Evolutionary conservation across 1,284 basidiomycete genomes (phyloP).

Genomic region (Coriolopsis trogii): DNA sequence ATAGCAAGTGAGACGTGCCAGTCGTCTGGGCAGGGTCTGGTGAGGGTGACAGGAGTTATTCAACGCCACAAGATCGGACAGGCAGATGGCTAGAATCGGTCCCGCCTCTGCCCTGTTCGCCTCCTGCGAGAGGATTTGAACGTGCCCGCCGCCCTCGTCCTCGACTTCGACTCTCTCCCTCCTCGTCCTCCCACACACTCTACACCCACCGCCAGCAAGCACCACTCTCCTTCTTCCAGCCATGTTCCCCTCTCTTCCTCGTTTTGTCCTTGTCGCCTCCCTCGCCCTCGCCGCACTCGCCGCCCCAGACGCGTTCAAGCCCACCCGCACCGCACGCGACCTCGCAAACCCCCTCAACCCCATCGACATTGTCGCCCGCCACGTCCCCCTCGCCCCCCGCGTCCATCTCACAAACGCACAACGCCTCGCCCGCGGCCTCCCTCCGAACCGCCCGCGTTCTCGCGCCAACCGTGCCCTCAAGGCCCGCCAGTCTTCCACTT

Average conservation of each 20-base stretch:
- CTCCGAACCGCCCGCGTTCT: slow-evolving; percentile 25
- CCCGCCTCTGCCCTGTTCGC: too few relatives aligned
- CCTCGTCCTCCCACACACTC: slow-evolving; percentile 1
- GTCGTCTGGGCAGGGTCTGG: too few relatives aligned
- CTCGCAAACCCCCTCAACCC: slow-evolving; percentile 8
- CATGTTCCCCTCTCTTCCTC: slow-evolving; percentile 47
- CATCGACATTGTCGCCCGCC: slow-evolving; percentile 1
- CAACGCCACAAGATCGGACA: too few relatives aligned
- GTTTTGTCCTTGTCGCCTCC: slow-evolving; percentile 27
- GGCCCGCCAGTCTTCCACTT: slow-evolving; percentile 20
- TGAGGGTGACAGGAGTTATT: too few relatives aligned
- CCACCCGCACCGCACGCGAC: slow-evolving; percentile 21
- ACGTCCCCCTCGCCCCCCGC: background rate
- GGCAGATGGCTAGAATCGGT: too few relatives aligned
- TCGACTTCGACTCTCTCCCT: too few relatives aligned
- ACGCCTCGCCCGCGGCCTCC: slow-evolving; percentile 28
- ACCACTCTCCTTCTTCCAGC: slow-evolving; percentile 27
- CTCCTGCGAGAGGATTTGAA: too few relatives aligned
- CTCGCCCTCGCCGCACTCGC: slow-evolving; percentile 32
- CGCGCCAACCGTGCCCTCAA: slow-evolving; percentile 13
- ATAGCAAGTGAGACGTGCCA: too few relatives aligned
- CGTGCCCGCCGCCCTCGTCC: too few relatives aligned
- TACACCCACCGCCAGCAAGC: background rate
- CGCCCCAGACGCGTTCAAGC: slow-evolving; percentile 28
- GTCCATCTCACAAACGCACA: slow-evolving; percentile 27